Evolutionary conservation across 768 basidiomycete genomes (phyloP).

Genomic region (Boletus bicolor): DNA sequence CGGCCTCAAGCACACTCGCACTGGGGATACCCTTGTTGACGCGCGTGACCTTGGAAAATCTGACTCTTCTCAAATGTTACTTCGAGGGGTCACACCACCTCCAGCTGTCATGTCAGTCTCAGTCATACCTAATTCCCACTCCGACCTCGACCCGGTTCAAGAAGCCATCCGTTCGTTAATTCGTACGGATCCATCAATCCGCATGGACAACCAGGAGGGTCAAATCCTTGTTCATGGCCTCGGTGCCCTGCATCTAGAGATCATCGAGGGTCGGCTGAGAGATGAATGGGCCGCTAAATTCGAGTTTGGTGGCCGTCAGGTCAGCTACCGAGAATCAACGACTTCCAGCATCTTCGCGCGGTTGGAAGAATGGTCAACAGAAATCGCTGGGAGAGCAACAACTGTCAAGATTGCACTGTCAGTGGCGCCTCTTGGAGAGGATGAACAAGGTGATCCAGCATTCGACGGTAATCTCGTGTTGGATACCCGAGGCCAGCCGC

Average conservation of each 20-base stretch:
- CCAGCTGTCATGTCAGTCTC: conserved; percentile 85
- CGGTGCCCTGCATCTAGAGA: conserved; percentile 85
- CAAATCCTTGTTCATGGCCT: conserved; percentile 82
- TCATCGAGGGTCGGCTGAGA: conserved; percentile 73
- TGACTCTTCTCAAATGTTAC: conserved; percentile 36
- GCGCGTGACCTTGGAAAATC: conserved; percentile 35
- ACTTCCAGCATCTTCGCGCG: conserved; percentile 25
- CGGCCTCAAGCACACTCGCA: conserved; percentile 79
- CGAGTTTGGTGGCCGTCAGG: conserved; percentile 72
- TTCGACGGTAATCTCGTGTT: conserved; percentile 82
- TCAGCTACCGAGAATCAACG: conserved; percentile 72
- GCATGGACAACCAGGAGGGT: conserved; percentile 76
- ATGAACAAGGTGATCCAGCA: conserved; percentile 58
- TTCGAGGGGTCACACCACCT: conserved; percentile 70
- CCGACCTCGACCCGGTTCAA: conserved; percentile 75
- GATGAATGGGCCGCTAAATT: conserved; percentile 80
- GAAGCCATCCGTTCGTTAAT: conserved; percentile 66
- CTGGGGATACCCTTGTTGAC: conserved; percentile 80
- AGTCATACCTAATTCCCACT: conserved; percentile 74
- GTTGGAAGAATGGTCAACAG: conserved; percentile 56
- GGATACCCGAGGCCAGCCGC: conserved; percentile 46
- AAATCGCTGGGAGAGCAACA: conserved; percentile 55
- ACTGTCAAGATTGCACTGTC: conserved; percentile 52
- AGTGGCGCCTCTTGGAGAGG: conserved; percentile 50
- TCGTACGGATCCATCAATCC: conserved; percentile 89